These are phyloP conservation scores for Blastomyces percursus DNA, from an alignment of 2,329 filamentous ascomycete species.

Conservation along the genomic window DNA sequence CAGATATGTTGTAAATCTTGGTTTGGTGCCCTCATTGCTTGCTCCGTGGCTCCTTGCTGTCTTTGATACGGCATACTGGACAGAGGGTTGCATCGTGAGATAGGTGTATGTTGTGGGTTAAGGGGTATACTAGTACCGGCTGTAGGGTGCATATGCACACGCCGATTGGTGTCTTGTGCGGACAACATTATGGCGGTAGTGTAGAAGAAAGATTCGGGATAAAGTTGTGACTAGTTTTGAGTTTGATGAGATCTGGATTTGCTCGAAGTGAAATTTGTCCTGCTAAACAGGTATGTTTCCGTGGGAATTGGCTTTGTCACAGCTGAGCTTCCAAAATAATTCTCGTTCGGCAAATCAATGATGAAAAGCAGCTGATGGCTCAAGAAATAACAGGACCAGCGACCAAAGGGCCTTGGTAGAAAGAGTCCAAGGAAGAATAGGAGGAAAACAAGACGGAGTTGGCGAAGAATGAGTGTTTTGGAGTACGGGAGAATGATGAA, in stretches of 20 bases:
- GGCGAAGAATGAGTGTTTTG: too few species aligned
- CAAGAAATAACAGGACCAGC: background rate
- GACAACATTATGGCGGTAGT: constrained; percentile 29
- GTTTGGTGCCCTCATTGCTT: background rate
- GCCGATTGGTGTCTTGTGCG: constrained; percentile 23
- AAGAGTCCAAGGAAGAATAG: background rate
- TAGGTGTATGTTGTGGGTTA: constrained; percentile 15
- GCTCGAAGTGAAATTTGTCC: background rate
- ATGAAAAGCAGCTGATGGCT: background rate
- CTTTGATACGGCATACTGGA: background rate
- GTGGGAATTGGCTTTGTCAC: background rate
- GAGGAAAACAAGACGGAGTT: background rate
- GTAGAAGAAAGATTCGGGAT: constrained; percentile 5
- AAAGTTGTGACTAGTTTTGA: background rate
- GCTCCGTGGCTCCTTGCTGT: background rate
- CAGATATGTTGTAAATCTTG: constrained; percentile 55
- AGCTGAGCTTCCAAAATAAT: background rate
- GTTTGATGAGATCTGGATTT: background rate
- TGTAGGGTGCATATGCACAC: constrained; percentile 8
- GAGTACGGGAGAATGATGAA: background rate
- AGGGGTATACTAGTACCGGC: background rate
- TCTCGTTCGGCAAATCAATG: background rate
- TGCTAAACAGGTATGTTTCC: background rate
- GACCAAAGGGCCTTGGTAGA: too few species aligned
- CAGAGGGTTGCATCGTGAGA: constrained; percentile 11